phyloP scores from a whole-genome alignment of 2,329 filamentous ascomycete genomes.

The Microthyrium microscopicum region DNA sequence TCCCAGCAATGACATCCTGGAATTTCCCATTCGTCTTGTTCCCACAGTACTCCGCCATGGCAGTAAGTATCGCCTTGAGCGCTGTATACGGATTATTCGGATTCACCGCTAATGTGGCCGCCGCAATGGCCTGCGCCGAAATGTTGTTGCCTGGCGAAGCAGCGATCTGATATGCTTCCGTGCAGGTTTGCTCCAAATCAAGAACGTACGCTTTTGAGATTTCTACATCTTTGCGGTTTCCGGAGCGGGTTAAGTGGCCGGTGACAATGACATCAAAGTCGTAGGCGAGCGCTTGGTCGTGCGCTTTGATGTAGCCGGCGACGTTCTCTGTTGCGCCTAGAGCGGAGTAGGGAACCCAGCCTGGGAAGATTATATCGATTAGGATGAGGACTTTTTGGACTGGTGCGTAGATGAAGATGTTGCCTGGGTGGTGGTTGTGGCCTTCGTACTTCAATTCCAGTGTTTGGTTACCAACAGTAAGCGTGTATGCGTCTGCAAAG shows the following conservation, averaged over 20 bases:
- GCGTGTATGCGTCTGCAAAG: constrained; percentile 10
- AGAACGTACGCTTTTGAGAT: no score
- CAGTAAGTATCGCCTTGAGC: no score
- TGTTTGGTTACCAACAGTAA: constrained; percentile 14
- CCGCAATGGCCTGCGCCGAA: no score
- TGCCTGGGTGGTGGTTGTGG: constrained; percentile 14
- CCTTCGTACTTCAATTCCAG: constrained; percentile 14
- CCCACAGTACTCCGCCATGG: no score
- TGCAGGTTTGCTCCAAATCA: no score
- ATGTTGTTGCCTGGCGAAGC: no score
- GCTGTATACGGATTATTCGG: no score
- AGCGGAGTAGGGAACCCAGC: constrained; percentile 13
- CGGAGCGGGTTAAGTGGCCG: constrained; percentile 13
- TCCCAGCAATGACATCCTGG: no score
- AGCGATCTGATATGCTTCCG: no score
- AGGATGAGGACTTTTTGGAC: constrained; percentile 14
- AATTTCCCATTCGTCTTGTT: no score
- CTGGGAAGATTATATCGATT: constrained; percentile 15
- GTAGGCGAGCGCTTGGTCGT: constrained; percentile 14
- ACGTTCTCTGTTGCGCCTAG: constrained; percentile 12
- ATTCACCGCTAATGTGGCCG: no score
- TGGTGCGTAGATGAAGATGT: constrained; percentile 15
- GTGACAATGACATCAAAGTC: constrained; percentile 14
- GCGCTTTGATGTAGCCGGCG: constrained; percentile 14
- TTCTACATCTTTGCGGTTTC: constrained; percentile 13